A percentile compares a stretch with the other conserved stretches of the same genome.
These are phyloP conservation scores for Pseudogymnoascus sp. DNA, from an alignment of 2,329 filamentous ascomycete genomes.

Conservation along the genomic window DNA sequence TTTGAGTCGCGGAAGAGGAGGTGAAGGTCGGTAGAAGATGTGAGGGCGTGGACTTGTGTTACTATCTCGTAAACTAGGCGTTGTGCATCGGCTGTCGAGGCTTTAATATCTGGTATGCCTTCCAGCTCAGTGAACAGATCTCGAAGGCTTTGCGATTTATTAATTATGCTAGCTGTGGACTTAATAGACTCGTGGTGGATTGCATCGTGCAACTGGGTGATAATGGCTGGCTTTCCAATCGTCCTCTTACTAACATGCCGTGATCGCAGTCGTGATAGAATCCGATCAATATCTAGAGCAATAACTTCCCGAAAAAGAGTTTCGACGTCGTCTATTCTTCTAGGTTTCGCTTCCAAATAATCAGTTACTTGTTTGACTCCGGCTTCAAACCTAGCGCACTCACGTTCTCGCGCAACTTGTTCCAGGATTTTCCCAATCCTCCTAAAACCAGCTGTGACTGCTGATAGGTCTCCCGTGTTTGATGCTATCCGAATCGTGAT, in stretches of 20 bases:
- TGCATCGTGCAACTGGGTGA: slow-evolving; percentile 11
- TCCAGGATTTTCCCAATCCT: slow-evolving; percentile 17
- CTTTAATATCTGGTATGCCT: not conserved
- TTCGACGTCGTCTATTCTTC: slow-evolving; percentile 17
- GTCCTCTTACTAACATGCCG: slow-evolving; percentile 10
- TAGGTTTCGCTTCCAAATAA: slow-evolving; percentile 10
- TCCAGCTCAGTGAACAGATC: slow-evolving; percentile 14
- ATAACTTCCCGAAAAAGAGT: slow-evolving; percentile 18
- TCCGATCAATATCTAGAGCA: slow-evolving; percentile 18
- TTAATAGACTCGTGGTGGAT: slow-evolving; percentile 13
- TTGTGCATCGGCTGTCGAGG: not conserved
- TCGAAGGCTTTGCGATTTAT: not conserved
- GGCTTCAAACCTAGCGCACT: not conserved
- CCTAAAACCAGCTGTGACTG: slow-evolving; percentile 13
- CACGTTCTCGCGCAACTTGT: slow-evolving; percentile 17
- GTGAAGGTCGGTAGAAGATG: not conserved
- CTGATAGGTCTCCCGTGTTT: slow-evolving; percentile 17
- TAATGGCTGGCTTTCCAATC: slow-evolving; percentile 12
- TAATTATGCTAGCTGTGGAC: not conserved
- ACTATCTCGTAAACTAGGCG: slow-evolving; percentile 12
- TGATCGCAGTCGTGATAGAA: slow-evolving; percentile 21
- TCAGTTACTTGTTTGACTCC: not conserved
- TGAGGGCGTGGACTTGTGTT: slow-evolving; percentile 2
- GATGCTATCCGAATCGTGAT: slow-evolving; percentile 20
- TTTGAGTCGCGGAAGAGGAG: slow-evolving; percentile 8